Percentiles rank a stretch among this genome's conserved stretches.
phyloP scores from a whole-genome alignment of 768 basidiomycete genomes.

The Kwoniella shandongensis region DNA sequence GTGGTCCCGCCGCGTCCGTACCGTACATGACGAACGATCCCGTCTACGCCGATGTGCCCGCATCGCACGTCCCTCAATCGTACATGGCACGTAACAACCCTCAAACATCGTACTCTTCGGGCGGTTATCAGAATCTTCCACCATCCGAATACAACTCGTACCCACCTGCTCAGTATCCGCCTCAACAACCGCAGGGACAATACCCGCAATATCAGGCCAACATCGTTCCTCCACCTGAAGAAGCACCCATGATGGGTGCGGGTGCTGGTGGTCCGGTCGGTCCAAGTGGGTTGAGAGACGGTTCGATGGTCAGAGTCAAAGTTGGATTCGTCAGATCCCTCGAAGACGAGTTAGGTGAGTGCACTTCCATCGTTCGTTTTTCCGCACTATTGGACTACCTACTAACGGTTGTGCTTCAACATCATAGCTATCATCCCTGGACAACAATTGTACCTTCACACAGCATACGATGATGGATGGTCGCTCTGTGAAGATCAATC shows the following conservation, averaged over 20 bases:
- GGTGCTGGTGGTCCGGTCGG: slow-evolving; percentile 1
- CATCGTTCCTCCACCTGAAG: neutral
- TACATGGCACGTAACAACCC: slow-evolving; percentile 13
- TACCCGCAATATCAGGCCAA: neutral
- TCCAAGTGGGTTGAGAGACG: slow-evolving; percentile 34
- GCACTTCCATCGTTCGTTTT: neutral
- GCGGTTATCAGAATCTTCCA: slow-evolving; percentile 7
- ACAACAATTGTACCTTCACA: slow-evolving; percentile 50
- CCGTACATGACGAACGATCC: slow-evolving; percentile 19
- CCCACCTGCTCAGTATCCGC: too few species aligned
- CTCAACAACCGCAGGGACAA: too few species aligned
- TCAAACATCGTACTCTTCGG: neutral
- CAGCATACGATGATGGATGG: slow-evolving; percentile 53
- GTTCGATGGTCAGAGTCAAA: slow-evolving; percentile 46
- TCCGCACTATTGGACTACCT: neutral
- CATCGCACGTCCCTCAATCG: neutral
- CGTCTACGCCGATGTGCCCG: slow-evolving; percentile 10
- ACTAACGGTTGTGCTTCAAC: neutral
- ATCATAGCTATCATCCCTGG: slow-evolving; percentile 44
- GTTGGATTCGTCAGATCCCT: slow-evolving; percentile 49
- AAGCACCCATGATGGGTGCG: neutral
- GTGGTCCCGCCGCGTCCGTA: slow-evolving; percentile 5
- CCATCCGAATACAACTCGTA: slow-evolving; percentile 9
- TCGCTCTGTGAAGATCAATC: slow-evolving; percentile 48
- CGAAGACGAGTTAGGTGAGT: slow-evolving; percentile 53